A percentile compares a stretch with the other conserved stretches of the same genome.
These are phyloP conservation scores for Murraya paniculata DNA, from an alignment of 345 rosid genomes.

Conservation along the genomic window DNA sequence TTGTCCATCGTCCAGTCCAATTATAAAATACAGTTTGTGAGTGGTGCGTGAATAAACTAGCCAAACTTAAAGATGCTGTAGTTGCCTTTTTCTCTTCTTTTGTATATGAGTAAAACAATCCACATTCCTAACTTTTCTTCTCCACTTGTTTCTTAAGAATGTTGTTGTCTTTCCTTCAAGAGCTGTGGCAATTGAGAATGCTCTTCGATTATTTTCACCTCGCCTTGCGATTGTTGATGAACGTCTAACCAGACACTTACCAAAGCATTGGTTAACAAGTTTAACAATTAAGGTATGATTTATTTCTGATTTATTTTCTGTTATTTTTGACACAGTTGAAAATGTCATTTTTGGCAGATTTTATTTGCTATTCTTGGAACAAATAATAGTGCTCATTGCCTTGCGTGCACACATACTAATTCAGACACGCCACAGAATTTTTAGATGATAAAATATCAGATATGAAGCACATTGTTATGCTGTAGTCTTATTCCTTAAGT, in stretches of 20 bases:
- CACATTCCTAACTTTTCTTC: no score
- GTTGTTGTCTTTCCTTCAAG: no score
- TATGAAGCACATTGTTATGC: background rate
- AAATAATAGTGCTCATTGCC: no score
- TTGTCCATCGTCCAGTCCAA: background rate
- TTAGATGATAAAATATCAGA: background rate
- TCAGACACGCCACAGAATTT: no score
- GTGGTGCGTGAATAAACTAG: background rate
- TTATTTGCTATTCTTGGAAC: background rate
- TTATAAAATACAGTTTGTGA: background rate
- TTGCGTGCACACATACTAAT: no score
- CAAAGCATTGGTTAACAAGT: slow-evolving; percentile 85
- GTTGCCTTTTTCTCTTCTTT: background rate
- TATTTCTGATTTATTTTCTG: background rate
- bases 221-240: no score
- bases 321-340: background rate
- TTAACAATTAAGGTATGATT: slow-evolving; percentile 70
- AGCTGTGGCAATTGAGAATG: no score
- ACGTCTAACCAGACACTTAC: slow-evolving; percentile 66
- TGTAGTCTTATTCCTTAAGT: background rate
- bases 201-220: no score
- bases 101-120: background rate
- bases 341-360: background rate
- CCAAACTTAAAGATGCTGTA: background rate
- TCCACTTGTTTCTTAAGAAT: no score